phyloP scores from a whole-genome alignment of 345 rosid genomes.

The Salix brachista region DNA sequence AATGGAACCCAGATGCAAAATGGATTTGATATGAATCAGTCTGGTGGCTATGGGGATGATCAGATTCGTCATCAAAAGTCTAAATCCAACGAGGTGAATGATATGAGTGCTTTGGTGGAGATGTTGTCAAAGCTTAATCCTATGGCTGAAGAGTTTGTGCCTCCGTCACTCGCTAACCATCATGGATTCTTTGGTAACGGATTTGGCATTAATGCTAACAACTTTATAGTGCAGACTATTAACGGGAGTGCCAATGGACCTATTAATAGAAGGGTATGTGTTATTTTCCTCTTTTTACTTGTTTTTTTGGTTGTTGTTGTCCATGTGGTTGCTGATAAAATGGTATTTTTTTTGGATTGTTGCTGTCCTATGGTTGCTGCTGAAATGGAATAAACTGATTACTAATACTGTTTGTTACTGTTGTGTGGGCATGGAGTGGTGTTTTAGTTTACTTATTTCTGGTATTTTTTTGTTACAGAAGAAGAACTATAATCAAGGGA shows the following conservation, averaged over 20 bases:
- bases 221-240: slow-evolving; percentile 44
- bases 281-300: background rate
- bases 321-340: background rate
- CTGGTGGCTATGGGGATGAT: slow-evolving; percentile 25
- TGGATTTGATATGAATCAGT: slow-evolving; percentile 27
- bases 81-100: slow-evolving; percentile 39
- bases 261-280: slow-evolving; percentile 61
- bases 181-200: slow-evolving; percentile 45
- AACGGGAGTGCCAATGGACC: slow-evolving; percentile 50
- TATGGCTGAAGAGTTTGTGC: slow-evolving; percentile 92
- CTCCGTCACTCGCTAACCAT: slow-evolving; percentile 54
- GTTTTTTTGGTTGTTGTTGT: background rate
- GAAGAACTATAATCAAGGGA: slow-evolving; percentile 69
- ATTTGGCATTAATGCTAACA: slow-evolving; percentile 57
- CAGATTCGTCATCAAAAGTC: slow-evolving; percentile 25
- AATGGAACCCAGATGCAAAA: slow-evolving; percentile 32
- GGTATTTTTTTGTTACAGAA: slow-evolving; percentile 41
- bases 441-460: background rate
- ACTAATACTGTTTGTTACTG: background rate
- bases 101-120: slow-evolving; percentile 75
- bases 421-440: background rate
- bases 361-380: background rate
- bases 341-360: background rate
- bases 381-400: background rate
- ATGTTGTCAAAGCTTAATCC: slow-evolving; percentile 88